These are phyloP conservation scores for Pilasporangium apinafurcum DNA, from an alignment of 352 stramenopile genomes.

Conservation along the genomic window DNA sequence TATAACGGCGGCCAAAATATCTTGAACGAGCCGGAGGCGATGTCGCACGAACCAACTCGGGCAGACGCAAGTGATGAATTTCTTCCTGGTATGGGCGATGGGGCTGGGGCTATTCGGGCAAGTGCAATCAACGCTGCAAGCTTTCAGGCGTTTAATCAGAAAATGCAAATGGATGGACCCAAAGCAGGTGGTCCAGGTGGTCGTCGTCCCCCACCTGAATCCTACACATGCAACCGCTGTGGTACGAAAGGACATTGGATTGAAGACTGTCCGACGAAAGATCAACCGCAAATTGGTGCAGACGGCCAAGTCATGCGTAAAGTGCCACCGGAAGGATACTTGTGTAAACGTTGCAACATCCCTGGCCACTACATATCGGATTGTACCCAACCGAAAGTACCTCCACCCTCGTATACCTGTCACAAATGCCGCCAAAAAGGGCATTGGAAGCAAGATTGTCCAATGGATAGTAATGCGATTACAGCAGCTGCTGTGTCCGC, in stretches of 20 bases:
- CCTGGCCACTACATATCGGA: constrained; percentile 85
- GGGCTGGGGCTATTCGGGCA: constrained; percentile 40
- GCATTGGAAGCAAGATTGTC: constrained; percentile 86
- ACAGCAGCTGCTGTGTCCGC: constrained; percentile 37
- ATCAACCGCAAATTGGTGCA: constrained; percentile 31
- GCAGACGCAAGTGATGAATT: constrained; percentile 31
- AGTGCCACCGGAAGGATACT: constrained; percentile 68
- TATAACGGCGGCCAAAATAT: constrained; percentile 77
- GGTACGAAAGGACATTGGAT: constrained; percentile 85
- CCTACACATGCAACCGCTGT: constrained; percentile 86
- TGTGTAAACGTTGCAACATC: constrained; percentile 85
- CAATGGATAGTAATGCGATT: constrained; percentile 57
- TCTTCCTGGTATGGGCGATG: constrained; percentile 64
- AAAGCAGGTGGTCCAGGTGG: constrained; percentile 13
- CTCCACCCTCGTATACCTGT: constrained; percentile 74
- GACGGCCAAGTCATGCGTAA: constrained; percentile 20
- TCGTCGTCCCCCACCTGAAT: constrained; percentile 64
- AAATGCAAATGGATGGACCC: constrained; percentile 5
- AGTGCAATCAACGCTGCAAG: constrained; percentile 68
- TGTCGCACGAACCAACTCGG: constrained; percentile 17
- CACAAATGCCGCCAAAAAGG: constrained; percentile 86
- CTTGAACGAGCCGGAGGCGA: constrained; percentile 58
- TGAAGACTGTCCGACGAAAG: constrained; percentile 82
- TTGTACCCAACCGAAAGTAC: constrained; percentile 79
- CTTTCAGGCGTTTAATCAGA: constrained; percentile 62